phyloP scores from a whole-genome alignment of 1,139 yeast species.

The Yarrowia galli region DNA sequence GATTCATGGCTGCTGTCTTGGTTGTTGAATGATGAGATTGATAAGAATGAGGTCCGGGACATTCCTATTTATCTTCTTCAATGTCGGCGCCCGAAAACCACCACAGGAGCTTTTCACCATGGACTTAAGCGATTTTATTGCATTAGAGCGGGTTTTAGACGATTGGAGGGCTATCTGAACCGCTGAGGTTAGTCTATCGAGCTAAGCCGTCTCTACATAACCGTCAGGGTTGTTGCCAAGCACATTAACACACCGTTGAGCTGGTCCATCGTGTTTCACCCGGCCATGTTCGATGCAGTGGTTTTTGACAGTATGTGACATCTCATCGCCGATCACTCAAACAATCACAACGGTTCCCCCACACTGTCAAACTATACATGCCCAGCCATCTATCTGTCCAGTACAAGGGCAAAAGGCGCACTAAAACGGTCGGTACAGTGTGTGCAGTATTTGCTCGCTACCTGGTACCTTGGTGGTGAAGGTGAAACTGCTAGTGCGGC shows the following conservation, averaged over 20 bases:
- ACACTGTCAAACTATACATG: neutral
- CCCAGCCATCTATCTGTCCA: neutral
- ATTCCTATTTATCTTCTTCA: neutral
- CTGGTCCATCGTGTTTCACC: too few relatives aligned
- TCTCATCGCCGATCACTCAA: too few relatives aligned
- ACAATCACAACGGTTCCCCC: neutral
- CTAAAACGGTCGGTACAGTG: neutral
- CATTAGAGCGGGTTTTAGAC: slow-evolving; percentile 1
- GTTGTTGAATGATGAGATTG: slow-evolving; percentile 1
- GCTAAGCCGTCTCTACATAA: neutral
- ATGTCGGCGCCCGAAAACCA: neutral
- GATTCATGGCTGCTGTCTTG: neutral
- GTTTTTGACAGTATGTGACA: too few relatives aligned
- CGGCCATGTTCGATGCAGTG: too few relatives aligned
- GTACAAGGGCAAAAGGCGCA: neutral
- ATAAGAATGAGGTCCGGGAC: neutral
- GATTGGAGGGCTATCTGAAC: neutral
- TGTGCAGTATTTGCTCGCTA: slow-evolving; percentile 7
- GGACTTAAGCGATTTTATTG: neutral
- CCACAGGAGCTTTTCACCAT: neutral
- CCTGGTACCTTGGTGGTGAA: slow-evolving; percentile 9
- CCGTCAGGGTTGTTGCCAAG: slow-evolving; percentile 14
- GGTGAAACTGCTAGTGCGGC: neutral
- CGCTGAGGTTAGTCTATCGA: slow-evolving; percentile 3
- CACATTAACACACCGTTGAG: neutral